Evolutionary conservation across 2,329 filamentous ascomycete species (phyloP).

Genomic region (Trichoderma harzianum): DNA sequence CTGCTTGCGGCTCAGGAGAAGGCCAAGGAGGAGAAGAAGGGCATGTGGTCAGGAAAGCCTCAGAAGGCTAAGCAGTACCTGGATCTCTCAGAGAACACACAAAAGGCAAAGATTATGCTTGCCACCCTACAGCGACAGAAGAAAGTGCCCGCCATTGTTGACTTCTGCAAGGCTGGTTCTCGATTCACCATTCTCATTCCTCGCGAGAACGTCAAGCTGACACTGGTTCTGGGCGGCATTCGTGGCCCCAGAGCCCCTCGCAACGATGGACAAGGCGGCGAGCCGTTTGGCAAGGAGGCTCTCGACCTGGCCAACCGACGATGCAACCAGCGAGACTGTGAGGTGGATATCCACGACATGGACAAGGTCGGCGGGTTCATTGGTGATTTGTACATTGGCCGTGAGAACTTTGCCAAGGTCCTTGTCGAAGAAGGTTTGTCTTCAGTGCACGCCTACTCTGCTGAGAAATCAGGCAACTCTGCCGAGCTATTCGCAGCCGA

Average conservation of each 20-base stretch:
- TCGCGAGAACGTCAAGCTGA: conserved; percentile 90
- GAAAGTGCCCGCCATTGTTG: conserved; percentile 87
- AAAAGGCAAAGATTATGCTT: conserved; percentile 94
- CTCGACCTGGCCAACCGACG: conserved; percentile 85
- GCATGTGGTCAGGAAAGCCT: conserved; percentile 90
- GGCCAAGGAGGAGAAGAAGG: conserved; percentile 84
- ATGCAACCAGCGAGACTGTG: conserved; percentile 90
- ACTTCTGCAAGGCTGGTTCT: conserved; percentile 96
- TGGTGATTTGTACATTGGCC: conserved; percentile 86
- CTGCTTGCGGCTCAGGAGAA: conserved; percentile 74
- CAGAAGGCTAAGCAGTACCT: conserved; percentile 78
- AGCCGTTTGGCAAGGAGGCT: conserved; percentile 94
- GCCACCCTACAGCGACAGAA: conserved; percentile 85
- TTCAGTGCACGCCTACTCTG: conserved; percentile 89
- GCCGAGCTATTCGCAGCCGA: conserved; percentile 85
- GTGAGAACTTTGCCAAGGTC: conserved; percentile 91
- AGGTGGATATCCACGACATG: conserved; percentile 90
- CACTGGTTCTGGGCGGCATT: conserved; percentile 89
- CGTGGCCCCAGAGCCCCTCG: conserved; percentile 84
- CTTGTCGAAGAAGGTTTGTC: conserved; percentile 93
- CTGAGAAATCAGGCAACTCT: conserved; percentile 89
- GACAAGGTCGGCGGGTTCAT: conserved; percentile 99
- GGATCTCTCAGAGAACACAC: conserved; percentile 86
- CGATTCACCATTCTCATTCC: conserved; percentile 90
- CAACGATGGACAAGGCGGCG: conserved; percentile 69